These are phyloP conservation scores for Globisporangium heterothallicum DNA, from an alignment of 352 stramenopile species.

Conservation along the genomic window DNA sequence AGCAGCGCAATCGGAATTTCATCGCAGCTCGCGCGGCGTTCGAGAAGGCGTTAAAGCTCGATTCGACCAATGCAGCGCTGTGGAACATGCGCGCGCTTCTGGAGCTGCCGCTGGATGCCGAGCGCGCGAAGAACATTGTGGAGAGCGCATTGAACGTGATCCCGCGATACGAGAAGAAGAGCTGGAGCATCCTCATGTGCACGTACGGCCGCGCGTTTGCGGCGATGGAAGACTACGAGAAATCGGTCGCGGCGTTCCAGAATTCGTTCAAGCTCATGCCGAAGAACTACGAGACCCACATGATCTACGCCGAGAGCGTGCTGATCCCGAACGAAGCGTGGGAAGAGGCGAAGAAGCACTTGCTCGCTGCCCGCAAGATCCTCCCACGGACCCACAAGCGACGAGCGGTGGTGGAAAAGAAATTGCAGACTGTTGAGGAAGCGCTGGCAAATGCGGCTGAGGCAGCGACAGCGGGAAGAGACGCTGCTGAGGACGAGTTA, in stretches of 20 bases:
- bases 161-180: conserved; percentile 76
- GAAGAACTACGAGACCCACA: conserved; percentile 81
- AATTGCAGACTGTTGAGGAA: conserved; percentile 46
- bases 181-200: conserved; percentile 81
- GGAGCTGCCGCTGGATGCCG: conserved; percentile 57
- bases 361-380: conserved; percentile 51
- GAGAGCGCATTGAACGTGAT: conserved; percentile 63
- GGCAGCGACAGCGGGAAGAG: conserved; percentile 2
- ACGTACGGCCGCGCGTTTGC: conserved; percentile 76
- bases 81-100: conserved; percentile 83
- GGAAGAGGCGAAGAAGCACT: conserved; percentile 67
- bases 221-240: conserved; percentile 58
- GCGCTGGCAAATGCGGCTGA: conserved; percentile 3
- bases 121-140: conserved; percentile 67
- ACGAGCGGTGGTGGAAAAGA: conserved; percentile 46
- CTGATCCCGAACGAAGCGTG: conserved; percentile 67
- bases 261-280: conserved; percentile 71
- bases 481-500: background rate
- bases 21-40: conserved; percentile 49
- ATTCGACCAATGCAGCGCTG: conserved; percentile 50
- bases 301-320: conserved; percentile 80
- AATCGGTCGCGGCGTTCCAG: conserved; percentile 75
- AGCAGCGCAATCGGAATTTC: conserved; percentile 64
- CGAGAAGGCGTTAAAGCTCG: conserved; percentile 71
- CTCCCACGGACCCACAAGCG: conserved; percentile 51